Conservation (phyloP, 2,329 filamentous ascomycete genomes). For the Fusarium vanettenii region DNA sequence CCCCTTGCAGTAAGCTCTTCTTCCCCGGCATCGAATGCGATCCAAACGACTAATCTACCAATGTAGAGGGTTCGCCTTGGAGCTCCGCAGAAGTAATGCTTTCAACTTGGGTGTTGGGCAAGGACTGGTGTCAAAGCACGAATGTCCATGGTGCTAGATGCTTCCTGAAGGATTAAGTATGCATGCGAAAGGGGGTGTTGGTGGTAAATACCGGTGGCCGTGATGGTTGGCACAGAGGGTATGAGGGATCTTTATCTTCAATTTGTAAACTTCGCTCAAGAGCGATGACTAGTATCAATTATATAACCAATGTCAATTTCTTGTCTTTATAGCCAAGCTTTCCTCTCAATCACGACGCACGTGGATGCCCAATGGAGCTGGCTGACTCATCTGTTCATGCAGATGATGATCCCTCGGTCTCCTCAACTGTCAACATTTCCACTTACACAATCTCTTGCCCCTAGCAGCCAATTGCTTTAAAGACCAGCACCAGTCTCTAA, state of each 20-base stretch:
- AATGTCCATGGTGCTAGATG: rapidly evolving
- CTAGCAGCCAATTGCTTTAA: not conserved
- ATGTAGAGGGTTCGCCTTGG: not conserved
- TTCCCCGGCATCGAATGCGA: not conserved
- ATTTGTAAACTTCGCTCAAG: not conserved
- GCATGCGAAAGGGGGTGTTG: no score
- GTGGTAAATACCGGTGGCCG: no score
- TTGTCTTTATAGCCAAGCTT: rapidly evolving
- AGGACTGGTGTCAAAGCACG: rapidly evolving
- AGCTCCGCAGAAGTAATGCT: rapidly evolving
- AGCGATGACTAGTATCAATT: not conserved
- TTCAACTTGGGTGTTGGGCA: rapidly evolving
- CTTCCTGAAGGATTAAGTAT: no score
- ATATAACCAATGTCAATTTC: rapidly evolving
- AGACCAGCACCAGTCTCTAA: not conserved
- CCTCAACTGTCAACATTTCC: not conserved
- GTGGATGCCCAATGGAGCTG: not conserved
- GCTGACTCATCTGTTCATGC: not conserved
- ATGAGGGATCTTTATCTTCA: not conserved
- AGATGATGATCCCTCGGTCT: not conserved
- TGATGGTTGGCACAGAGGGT: no score
- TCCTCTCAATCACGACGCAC: not conserved
- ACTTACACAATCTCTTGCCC: not conserved
- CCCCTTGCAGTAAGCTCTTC: not conserved
- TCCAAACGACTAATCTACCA: rapidly evolving